These are phyloP conservation scores for Candida pseudoviswanathii DNA, from an alignment of 1,139 yeast species.

Conservation along the genomic window DNA sequence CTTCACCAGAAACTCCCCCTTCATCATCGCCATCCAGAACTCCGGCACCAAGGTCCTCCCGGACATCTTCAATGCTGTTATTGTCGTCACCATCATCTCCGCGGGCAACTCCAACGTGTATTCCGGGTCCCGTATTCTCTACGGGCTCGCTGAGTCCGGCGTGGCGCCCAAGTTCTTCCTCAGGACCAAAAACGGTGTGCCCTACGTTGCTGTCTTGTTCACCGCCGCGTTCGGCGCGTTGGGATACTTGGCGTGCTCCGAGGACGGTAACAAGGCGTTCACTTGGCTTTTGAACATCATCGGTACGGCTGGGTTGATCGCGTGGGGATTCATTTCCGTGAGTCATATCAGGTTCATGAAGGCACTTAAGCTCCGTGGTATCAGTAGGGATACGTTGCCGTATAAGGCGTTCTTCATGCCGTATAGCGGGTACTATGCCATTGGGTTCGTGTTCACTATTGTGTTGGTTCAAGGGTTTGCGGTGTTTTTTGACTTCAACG, in stretches of 20 bases:
- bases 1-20: constrained; percentile 52
- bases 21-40: constrained; percentile 59
- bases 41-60: constrained; percentile 72
- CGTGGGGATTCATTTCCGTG: constrained; percentile 70
- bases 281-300: constrained; percentile 82
- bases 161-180: constrained; percentile 62
- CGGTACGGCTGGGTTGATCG: constrained; percentile 73
- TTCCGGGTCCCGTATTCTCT: constrained; percentile 73
- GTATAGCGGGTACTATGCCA: constrained; percentile 60
- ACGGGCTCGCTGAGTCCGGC: constrained; percentile 62
- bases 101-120: constrained; percentile 85
- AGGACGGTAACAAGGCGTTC: constrained; percentile 69
- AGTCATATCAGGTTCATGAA: constrained; percentile 71
- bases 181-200: constrained; percentile 63
- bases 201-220: constrained; percentile 57
- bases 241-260: constrained; percentile 69
- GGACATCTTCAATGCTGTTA: constrained; percentile 75
- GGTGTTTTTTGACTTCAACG: constrained; percentile 58
- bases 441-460: constrained; percentile 51
- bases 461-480: constrained; percentile 72
- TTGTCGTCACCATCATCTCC: constrained; percentile 66
- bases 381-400: constrained; percentile 66
- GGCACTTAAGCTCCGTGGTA: constrained; percentile 58
- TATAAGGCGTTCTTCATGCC: constrained; percentile 72
- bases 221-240: constrained; percentile 65